These are phyloP conservation scores for Chlorella sp. DNA, from an alignment of 139 green algal species.

Conservation along the genomic window DNA sequence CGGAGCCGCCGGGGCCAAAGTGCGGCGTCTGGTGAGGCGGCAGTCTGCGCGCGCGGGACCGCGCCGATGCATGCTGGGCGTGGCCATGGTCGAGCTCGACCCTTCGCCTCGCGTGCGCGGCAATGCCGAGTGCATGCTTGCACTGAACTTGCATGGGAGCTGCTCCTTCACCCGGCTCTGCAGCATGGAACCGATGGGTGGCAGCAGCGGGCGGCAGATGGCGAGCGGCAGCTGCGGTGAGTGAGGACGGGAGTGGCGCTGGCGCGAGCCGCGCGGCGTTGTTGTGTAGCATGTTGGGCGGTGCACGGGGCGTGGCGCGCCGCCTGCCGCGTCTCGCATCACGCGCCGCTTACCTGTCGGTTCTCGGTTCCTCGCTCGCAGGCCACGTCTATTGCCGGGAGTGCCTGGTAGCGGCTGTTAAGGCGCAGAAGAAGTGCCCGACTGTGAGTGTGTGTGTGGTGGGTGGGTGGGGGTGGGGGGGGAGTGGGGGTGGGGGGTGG, in stretches of 20 bases:
- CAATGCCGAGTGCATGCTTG: too few species aligned
- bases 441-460: too few species aligned
- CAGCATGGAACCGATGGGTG: conserved; percentile 45
- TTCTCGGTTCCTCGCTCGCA: too few species aligned
- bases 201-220: conserved; percentile 25
- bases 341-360: too few species aligned
- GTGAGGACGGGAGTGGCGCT: neutral
- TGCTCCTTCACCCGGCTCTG: too few species aligned
- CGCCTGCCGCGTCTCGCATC: conserved; percentile 8
- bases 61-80: too few species aligned
- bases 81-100: too few species aligned
- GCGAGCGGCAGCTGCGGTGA: conserved; percentile 45
- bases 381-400: conserved; percentile 63
- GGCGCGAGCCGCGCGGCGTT: neutral
- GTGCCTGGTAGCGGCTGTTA: conserved; percentile 44
- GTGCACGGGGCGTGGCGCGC: neutral
- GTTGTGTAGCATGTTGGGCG: neutral
- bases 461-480: too few species aligned
- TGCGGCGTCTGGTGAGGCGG: conserved; percentile 66
- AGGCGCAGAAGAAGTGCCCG: conserved; percentile 59
- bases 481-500: too few species aligned
- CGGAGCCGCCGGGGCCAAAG: conserved; percentile 22
- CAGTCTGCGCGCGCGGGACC: too few species aligned
- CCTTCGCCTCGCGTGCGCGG: too few species aligned
- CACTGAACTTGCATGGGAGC: too few species aligned